Conservation (phyloP, 176 grass and related monocot genomes). For the Rhynchospora breviuscula region DNA sequence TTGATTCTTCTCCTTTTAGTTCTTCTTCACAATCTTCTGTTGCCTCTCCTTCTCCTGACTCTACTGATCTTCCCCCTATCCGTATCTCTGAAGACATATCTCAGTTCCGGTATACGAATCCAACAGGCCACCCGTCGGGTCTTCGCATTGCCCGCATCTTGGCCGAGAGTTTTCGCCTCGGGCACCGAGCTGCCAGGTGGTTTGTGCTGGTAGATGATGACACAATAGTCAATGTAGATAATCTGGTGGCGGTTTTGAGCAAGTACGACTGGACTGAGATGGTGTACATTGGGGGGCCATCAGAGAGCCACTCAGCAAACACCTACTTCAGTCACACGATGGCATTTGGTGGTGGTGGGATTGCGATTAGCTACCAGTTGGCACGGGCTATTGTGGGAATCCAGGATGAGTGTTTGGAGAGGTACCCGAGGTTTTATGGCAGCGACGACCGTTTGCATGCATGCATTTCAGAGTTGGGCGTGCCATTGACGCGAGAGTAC, state of each 20-base stretch:
- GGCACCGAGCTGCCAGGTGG: slow-evolving; percentile 43
- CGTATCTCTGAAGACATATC: slow-evolving; percentile 92
- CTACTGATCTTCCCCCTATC: slow-evolving; percentile 52
- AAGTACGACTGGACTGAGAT: slow-evolving; percentile 98
- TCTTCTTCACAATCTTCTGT: background rate
- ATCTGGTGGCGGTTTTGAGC: slow-evolving; percentile 70
- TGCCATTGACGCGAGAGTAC: slow-evolving; percentile 68
- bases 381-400: slow-evolving; percentile 53
- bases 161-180: slow-evolving; percentile 70
- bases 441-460: slow-evolving; percentile 96
- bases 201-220: slow-evolving; percentile 93
- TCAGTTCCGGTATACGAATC: slow-evolving; percentile 90
- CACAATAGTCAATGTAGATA: slow-evolving; percentile 68
- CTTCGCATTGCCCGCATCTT: slow-evolving; percentile 91
- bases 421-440: slow-evolving; percentile 86
- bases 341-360: slow-evolving; percentile 90
- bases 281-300: slow-evolving; percentile 79
- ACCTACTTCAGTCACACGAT: slow-evolving; percentile 95
- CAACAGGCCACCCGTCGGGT: slow-evolving; percentile 85
- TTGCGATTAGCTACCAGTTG: slow-evolving; percentile 84
- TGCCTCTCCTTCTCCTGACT: slow-evolving; percentile 29
- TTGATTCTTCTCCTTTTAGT: slow-evolving; percentile 32
- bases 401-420: slow-evolving; percentile 81
- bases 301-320: slow-evolving; percentile 91
- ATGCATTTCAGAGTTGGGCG: slow-evolving; percentile 88